Conservation (phyloP, 257 asterid species). For the Scutellaria galericulata region DNA sequence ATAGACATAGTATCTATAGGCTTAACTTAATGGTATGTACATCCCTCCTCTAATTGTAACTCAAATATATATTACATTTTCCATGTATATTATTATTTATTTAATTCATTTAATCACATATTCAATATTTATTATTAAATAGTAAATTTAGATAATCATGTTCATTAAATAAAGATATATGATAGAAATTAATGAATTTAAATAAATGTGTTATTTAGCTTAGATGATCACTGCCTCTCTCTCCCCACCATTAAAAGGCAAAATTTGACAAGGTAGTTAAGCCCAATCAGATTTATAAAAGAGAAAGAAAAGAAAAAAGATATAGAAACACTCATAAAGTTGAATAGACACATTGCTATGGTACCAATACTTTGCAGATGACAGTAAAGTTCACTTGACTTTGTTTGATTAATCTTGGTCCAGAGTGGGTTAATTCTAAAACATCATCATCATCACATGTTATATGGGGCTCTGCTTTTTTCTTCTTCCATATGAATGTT, state of each 20-base stretch:
- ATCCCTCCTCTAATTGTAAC: too few species aligned
- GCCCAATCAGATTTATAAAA: conserved; percentile 6
- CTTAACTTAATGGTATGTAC: too few species aligned
- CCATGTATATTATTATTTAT: too few species aligned
- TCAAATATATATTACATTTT: too few species aligned
- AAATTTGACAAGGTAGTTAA: conserved; percentile 36
- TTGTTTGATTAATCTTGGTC: neutral
- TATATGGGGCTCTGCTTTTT: neutral
- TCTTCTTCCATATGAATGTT: too few species aligned
- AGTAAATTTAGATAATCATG: too few species aligned
- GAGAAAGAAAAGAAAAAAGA: neutral
- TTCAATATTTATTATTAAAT: too few species aligned
- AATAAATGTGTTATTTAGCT: neutral
- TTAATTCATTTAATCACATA: too few species aligned
- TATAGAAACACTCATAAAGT: conserved; percentile 14
- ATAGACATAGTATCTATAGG: too few species aligned
- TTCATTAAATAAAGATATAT: too few species aligned
- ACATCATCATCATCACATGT: neutral
- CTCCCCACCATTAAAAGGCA: conserved; percentile 26
- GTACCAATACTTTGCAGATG: conserved; percentile 27
- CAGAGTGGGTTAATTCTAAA: neutral
- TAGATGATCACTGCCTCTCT: neutral
- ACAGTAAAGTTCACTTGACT: conserved; percentile 13
- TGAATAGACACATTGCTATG: conserved; percentile 22
- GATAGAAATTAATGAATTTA: too few species aligned